Evolutionary conservation across 1,139 yeast species (phyloP), one percentile per base, ranked within the genome.

Genomic region (Wickerhamomyces sp.): DNA sequence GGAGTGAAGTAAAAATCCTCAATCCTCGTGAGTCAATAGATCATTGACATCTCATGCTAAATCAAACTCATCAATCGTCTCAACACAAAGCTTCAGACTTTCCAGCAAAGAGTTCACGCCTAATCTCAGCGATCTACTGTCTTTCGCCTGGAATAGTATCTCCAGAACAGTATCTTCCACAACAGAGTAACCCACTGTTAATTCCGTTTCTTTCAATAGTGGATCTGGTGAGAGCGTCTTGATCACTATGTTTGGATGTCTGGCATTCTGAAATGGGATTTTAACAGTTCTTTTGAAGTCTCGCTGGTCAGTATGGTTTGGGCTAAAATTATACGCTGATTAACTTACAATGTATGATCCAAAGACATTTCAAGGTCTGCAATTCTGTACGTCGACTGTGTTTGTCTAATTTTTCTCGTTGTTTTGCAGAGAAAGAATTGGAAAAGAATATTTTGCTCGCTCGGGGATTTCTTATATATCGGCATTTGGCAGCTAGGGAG

Each of bases 221-320:
- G 96, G 95, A 60, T 89, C 97, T 0, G 95, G 95, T 1, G 68
- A 58, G 29, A 90, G 69, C 1, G 89, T 70, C 15, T 69, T 66
- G 39, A 66, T 57, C 0, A 94, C 93, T 3, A 86, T 80, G 6
- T 48, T 45, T 0, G 95, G 93, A 57, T 87, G 94, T 36, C 66
- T 59, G 2, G 58, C 60, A 7, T 71, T 69, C 52, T 76, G 76
- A 57, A 89, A 84, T 14, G 96, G 96, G 13, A 88, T 69, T 29
- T 64, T 63, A 15, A 82, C 13, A 6, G 37, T 8, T n/a, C 18
- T 30, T 10, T 29, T 4, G 7, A 3, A n/a, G 14, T 23, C 6
- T 18, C 4, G 5, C 23, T 18, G 23, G 23, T 18, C 23, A 18
- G 23, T 18, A 18, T 3, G 23, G 23, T 9, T 29, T 29, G 31